Evolutionary conservation across 257 asterid species (phyloP).

Genomic region (Gentiana dahurica): DNA sequence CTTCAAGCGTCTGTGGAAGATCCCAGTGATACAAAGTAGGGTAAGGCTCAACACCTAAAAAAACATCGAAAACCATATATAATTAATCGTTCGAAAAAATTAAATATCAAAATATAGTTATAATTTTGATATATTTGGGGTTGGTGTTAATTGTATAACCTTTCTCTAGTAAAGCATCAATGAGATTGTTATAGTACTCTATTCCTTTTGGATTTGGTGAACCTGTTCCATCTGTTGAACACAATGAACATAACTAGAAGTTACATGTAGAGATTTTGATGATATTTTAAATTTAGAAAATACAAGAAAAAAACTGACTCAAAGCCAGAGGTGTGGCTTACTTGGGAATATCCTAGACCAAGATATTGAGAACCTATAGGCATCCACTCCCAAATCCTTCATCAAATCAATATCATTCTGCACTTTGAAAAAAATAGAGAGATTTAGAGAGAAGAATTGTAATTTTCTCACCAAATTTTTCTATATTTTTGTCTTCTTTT

Average conservation of each 20-base stretch:
- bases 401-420: slow-evolving; percentile 51
- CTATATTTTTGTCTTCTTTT: no score
- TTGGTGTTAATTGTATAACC: slow-evolving; percentile 9
- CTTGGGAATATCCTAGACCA: slow-evolving; percentile 53
- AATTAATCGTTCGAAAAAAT: no score
- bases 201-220: slow-evolving; percentile 34
- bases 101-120: no score
- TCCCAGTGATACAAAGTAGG: slow-evolving; percentile 50
- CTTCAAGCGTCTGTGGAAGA: slow-evolving; percentile 38
- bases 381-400: slow-evolving; percentile 41
- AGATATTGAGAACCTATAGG: slow-evolving; percentile 48
- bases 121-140: no score
- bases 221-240: slow-evolving; percentile 44
- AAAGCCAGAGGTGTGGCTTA: slow-evolving; percentile 3
- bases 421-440: background rate
- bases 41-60: slow-evolving; percentile 42
- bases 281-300: background rate
- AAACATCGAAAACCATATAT: slow-evolving; percentile 1
- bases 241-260: background rate
- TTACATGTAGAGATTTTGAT: no score
- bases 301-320: background rate
- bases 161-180: slow-evolving; percentile 36
- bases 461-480: no score
- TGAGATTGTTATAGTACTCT: slow-evolving; percentile 34
- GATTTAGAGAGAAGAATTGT: no score